Conservation (phyloP, 1,139 yeast genomes). For the Taphrina wiesneri region DNA sequence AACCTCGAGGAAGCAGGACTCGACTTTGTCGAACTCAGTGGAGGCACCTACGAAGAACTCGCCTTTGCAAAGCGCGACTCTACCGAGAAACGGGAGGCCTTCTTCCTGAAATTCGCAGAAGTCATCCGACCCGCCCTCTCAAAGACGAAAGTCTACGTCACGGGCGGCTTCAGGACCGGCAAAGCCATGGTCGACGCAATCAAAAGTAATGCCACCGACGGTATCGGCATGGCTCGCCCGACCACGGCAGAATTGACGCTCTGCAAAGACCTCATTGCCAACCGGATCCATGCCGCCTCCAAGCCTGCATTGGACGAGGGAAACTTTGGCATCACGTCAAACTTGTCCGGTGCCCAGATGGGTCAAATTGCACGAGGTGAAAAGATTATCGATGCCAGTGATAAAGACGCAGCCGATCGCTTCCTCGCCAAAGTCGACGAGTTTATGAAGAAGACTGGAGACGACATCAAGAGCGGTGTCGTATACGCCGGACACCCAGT, state of each 20-base stretch:
- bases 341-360: conserved; percentile 22
- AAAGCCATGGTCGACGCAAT: conserved; percentile 30
- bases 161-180: conserved; percentile 30
- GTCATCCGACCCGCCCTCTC: conserved; percentile 20
- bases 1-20: conserved; percentile 24
- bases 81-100: conserved; percentile 30
- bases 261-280: conserved; percentile 17
- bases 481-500: conserved; percentile 18
- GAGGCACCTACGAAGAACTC: conserved; percentile 33
- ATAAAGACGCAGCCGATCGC: conserved; percentile 1
- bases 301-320: conserved; percentile 5
- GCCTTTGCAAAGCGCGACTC: conserved; percentile 27
- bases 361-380: conserved; percentile 15
- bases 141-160: conserved; percentile 26
- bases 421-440: conserved; percentile 5
- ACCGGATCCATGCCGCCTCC: conserved; percentile 8
- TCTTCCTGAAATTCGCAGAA: conserved; percentile 32
- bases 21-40: conserved; percentile 32
- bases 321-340: not conserved
- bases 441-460: conserved; percentile 12
- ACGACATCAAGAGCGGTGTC: conserved; percentile 12
- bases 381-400: conserved; percentile 12
- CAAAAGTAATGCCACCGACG: conserved; percentile 11
- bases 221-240: conserved; percentile 31
- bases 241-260: conserved; percentile 15